These are phyloP conservation scores for Boletus fagicola DNA, from an alignment of 768 basidiomycete genomes.

Conservation along the genomic window DNA sequence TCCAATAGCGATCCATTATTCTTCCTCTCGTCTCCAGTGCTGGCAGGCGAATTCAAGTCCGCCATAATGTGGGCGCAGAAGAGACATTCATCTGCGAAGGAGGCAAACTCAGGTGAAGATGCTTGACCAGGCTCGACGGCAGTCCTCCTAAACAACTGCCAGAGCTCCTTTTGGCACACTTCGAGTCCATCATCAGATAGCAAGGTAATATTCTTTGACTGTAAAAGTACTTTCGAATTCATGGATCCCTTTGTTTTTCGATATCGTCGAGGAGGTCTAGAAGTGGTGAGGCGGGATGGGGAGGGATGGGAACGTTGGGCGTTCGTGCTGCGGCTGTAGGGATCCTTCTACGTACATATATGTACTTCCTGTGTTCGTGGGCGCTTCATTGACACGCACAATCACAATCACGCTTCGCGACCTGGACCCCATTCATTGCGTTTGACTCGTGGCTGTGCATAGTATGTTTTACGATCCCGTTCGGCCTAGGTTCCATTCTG, in stretches of 20 bases:
- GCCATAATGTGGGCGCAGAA: conserved; percentile 24
- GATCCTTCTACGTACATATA: not conserved
- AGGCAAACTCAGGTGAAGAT: conserved; percentile 17
- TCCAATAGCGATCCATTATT: not conserved
- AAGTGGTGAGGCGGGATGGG: not conserved
- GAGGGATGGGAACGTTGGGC: conserved; percentile 1
- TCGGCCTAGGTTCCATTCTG: not conserved
- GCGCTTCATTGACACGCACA: conserved; percentile 18
- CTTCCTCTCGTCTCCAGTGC: not conserved
- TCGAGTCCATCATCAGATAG: not conserved
- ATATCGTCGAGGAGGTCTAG: not conserved
- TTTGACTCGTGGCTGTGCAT: not conserved
- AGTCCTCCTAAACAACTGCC: conserved; percentile 22
- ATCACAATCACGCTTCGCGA: not conserved
- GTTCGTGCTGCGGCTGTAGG: conserved; percentile 15
- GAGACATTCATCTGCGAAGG: conserved; percentile 32
- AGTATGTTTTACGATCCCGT: not conserved
- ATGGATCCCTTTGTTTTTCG: not conserved
- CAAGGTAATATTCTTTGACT: conserved; percentile 18
- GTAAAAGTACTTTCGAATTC: not conserved
- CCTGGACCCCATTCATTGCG: not conserved
- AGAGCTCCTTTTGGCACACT: conserved; percentile 10
- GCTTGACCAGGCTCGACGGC: conserved; percentile 31
- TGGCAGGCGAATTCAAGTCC: not conserved
- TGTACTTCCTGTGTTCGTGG: conserved; percentile 16